A percentile compares a stretch with the other conserved stretches of the same genome.
These are phyloP conservation scores for Aspergillus transmontanensis DNA, from an alignment of 2,329 filamentous ascomycete species.

Conservation along the genomic window DNA sequence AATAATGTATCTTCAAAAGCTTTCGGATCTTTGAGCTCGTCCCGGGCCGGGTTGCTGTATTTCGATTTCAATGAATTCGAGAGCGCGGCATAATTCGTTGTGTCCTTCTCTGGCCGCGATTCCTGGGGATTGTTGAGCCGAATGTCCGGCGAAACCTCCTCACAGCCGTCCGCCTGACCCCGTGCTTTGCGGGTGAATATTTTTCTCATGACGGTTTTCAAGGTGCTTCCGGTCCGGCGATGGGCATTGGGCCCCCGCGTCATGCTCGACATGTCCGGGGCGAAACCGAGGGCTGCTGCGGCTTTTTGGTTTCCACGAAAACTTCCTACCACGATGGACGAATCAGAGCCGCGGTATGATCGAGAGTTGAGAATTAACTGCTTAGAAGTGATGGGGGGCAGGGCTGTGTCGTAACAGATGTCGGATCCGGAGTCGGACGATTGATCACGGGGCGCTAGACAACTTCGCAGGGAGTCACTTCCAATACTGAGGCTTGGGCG, in stretches of 20 bases:
- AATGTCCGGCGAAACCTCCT: slow-evolving; percentile 26
- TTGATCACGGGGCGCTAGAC: slow-evolving; percentile 2
- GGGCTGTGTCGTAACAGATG: slow-evolving; percentile 28
- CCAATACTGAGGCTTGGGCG: slow-evolving; percentile 12
- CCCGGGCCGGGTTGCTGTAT: slow-evolving; percentile 25
- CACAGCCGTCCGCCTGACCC: slow-evolving; percentile 34
- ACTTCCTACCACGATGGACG: slow-evolving; percentile 17
- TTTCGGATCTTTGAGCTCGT: slow-evolving; percentile 23
- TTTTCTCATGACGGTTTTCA: slow-evolving; percentile 49
- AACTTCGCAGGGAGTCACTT: slow-evolving; percentile 14
- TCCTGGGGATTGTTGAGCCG: slow-evolving; percentile 16
- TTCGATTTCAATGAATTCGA: slow-evolving; percentile 30
- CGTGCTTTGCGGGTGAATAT: slow-evolving; percentile 45
- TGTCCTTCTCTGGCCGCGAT: slow-evolving; percentile 11
- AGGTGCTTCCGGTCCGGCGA: slow-evolving; percentile 43
- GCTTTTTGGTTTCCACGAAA: slow-evolving; percentile 16
- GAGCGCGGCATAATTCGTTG: slow-evolving; percentile 22
- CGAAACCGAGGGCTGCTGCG: slow-evolving; percentile 20
- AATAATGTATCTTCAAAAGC: slow-evolving; percentile 24
- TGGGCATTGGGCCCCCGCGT: slow-evolving; percentile 30
- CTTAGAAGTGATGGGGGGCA: slow-evolving; percentile 34
- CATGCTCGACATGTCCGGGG: slow-evolving; percentile 28
- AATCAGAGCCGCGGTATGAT: slow-evolving; percentile 16
- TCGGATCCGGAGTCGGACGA: slow-evolving; percentile 16
- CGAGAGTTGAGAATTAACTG: slow-evolving; percentile 18